A percentile compares a stretch with the other conserved stretches of the same genome.
Evolutionary conservation across 176 grass and related monocot species (phyloP).

Genomic region (Aegilops bicornis): DNA sequence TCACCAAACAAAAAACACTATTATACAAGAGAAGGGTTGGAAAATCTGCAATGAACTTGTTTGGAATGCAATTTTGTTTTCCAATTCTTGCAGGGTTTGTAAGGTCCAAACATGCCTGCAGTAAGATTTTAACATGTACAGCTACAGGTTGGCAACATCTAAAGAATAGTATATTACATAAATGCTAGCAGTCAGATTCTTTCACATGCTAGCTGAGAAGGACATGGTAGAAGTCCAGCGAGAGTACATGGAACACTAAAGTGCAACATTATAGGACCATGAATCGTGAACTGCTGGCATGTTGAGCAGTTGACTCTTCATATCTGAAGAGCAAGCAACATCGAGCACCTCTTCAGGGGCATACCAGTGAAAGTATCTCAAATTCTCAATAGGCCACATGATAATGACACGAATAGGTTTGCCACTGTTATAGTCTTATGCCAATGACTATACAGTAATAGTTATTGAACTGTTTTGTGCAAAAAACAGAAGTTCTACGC

Average conservation of each 20-base stretch:
- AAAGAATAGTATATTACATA: background rate
- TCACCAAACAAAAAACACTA: background rate
- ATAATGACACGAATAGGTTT: background rate
- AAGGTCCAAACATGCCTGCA: background rate
- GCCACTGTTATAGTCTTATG: background rate
- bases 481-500: background rate
- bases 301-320: background rate
- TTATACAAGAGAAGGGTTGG: background rate
- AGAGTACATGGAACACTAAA: background rate
- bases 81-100: background rate
- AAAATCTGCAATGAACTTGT: background rate
- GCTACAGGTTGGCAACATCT: background rate
- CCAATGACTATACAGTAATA: background rate
- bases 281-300: background rate
- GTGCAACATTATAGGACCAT: background rate
- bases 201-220: background rate
- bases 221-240: background rate
- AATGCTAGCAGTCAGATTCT: background rate
- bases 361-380: background rate
- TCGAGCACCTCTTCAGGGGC: background rate
- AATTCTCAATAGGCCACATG: background rate
- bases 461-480: no score
- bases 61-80: background rate
- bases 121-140: constrained; percentile 2
- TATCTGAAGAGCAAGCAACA: background rate